phyloP scores from a whole-genome alignment of 78 protist species.

The Dictyostelium intermedium region DNA sequence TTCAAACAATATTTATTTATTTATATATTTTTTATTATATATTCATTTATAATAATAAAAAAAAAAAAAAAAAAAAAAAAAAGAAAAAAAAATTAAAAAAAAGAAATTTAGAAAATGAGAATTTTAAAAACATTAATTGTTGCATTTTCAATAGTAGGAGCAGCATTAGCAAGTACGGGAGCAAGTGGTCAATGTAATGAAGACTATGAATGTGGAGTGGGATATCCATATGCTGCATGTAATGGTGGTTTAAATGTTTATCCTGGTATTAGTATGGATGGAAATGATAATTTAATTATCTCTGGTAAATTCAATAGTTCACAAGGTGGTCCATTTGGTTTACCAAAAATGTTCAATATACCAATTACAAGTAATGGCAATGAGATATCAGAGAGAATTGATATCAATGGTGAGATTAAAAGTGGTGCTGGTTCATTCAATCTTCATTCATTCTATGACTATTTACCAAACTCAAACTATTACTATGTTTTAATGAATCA shows the following conservation, averaged over 20 bases:
- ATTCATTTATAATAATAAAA: no score
- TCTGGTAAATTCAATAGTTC: slow-evolving; percentile 20
- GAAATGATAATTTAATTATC: background rate
- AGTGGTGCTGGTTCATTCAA: background rate
- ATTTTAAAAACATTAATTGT: background rate
- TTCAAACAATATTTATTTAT: no score
- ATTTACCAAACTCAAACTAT: background rate
- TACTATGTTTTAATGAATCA: background rate
- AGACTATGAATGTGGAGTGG: slow-evolving; percentile 16
- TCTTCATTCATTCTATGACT: background rate
- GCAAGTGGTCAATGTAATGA: background rate
- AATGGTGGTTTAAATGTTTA: slow-evolving; percentile 9
- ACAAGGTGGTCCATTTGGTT: slow-evolving; percentile 3
- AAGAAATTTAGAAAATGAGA: background rate
- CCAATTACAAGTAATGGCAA: background rate
- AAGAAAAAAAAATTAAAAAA: background rate
- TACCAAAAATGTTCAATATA: background rate
- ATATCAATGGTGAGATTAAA: background rate
- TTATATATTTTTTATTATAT: no score
- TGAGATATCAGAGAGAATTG: background rate
- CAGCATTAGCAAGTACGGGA: background rate
- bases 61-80: no score
- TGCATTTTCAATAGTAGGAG: background rate
- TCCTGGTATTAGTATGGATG: slow-evolving; percentile 17
- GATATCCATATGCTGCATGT: slow-evolving; percentile 21